Evolutionary conservation across 257 asterid species (phyloP).

Genomic region (Plectranthus barbatus): DNA sequence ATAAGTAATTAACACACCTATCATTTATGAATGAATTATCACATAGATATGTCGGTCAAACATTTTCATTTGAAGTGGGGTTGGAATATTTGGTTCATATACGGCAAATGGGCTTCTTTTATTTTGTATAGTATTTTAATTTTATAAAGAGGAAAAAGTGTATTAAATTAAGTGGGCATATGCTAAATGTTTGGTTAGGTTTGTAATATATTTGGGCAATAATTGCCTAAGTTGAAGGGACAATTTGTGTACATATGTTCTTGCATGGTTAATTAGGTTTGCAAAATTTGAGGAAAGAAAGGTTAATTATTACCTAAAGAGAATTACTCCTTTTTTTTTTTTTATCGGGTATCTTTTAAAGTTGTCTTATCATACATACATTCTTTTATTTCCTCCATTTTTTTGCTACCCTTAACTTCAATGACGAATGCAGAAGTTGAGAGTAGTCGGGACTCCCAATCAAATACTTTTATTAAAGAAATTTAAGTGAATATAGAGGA

Average conservation of each 20-base stretch:
- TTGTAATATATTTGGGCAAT: neutral
- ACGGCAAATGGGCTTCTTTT: neutral
- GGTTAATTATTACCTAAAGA: conserved; percentile 29
- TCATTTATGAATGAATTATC: too few species aligned
- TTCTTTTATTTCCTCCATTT: neutral
- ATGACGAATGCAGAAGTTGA: too few species aligned
- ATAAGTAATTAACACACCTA: conserved; percentile 20
- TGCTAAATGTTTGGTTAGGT: neutral
- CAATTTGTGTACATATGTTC: conserved; percentile 20
- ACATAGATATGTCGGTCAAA: conserved; percentile 29
- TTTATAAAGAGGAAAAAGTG: neutral
- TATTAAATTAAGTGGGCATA: too few species aligned
- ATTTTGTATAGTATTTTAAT: neutral
- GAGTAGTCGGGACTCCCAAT: too few species aligned
- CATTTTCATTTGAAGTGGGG: conserved; percentile 17
- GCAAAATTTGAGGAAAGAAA: conserved; percentile 38
- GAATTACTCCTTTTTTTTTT: conserved; percentile 2
- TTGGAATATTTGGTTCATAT: conserved; percentile 26
- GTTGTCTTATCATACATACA: neutral
- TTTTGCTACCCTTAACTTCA: neutral
- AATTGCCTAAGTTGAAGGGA: conserved; percentile 30
- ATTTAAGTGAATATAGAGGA: too few species aligned
- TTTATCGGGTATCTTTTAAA: conserved; percentile 13
- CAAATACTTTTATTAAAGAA: too few species aligned
- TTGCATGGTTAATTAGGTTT: conserved; percentile 18